These are phyloP conservation scores for Xerocomus cyaneibrunnescens DNA, from an alignment of 1,284 basidiomycete genomes.

Conservation along the genomic window DNA sequence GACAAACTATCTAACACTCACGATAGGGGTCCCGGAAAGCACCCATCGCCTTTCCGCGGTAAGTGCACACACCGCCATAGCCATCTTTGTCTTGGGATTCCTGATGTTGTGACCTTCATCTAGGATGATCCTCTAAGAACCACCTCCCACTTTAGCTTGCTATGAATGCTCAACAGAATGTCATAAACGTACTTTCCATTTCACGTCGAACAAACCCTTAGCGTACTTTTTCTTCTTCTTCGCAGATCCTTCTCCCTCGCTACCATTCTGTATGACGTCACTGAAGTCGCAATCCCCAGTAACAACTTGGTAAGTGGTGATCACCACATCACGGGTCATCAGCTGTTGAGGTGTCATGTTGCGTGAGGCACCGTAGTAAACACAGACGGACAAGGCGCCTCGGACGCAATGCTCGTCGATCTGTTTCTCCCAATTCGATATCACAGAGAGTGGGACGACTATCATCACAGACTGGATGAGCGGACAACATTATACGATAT, in stretches of 20 bases:
- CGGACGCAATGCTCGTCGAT: slow-evolving; percentile 72
- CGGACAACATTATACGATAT: background rate
- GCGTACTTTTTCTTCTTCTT: slow-evolving; percentile 60
- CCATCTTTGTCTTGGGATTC: slow-evolving; percentile 84
- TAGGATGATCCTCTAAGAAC: slow-evolving; percentile 66
- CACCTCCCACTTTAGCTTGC: background rate
- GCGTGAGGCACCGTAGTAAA: slow-evolving; percentile 74
- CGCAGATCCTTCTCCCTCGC: slow-evolving; percentile 24
- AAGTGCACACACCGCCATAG: slow-evolving; percentile 66
- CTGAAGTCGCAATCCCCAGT: slow-evolving; percentile 29
- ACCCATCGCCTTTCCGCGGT: slow-evolving; percentile 78
- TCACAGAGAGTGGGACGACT: slow-evolving; percentile 86
- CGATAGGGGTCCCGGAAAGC: slow-evolving; percentile 85
- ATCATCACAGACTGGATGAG: slow-evolving; percentile 5
- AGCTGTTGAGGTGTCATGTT: slow-evolving; percentile 60
- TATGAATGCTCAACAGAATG: background rate
- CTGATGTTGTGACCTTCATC: slow-evolving; percentile 89
- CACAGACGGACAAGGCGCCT: slow-evolving; percentile 54
- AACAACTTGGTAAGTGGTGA: slow-evolving; percentile 79
- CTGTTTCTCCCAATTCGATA: slow-evolving; percentile 92
- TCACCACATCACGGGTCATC: slow-evolving; percentile 74
- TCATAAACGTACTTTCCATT: slow-evolving; percentile 67
- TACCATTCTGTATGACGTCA: slow-evolving; percentile 1
- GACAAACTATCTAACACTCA: slow-evolving; percentile 37
- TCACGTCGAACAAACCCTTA: slow-evolving; percentile 61